Evolutionary conservation across 768 basidiomycete genomes (phyloP).

Genomic region (Nidularia sp.): DNA sequence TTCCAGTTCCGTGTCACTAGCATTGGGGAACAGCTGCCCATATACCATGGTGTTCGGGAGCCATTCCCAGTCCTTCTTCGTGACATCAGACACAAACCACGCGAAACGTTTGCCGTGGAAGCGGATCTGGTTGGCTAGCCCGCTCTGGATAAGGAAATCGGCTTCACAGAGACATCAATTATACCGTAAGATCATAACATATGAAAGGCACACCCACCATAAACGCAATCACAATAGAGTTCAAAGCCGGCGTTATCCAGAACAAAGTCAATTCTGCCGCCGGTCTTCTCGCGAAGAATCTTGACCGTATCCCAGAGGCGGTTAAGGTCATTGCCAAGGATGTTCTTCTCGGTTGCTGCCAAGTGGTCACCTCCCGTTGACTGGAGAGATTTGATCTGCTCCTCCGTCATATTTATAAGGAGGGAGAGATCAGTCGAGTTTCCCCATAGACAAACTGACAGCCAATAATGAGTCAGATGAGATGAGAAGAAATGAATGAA

Average conservation of each 20-base stretch:
- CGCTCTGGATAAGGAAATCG: constrained; percentile 91
- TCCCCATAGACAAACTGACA: constrained; percentile 90
- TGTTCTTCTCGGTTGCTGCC: constrained; percentile 94
- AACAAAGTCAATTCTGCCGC: constrained; percentile 75
- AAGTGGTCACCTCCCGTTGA: constrained; percentile 95
- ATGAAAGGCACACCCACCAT: constrained; percentile 43
- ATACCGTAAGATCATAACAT: constrained; percentile 1
- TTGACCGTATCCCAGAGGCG: constrained; percentile 74
- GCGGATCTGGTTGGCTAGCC: constrained; percentile 76
- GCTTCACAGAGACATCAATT: constrained; percentile 34
- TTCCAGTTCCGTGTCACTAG: constrained; percentile 74
- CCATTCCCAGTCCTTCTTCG: constrained; percentile 94
- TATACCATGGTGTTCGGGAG: constrained; percentile 83
- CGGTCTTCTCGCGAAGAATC: constrained; percentile 62
- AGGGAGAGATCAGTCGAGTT: constrained; percentile 95
- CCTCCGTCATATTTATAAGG: constrained; percentile 96
- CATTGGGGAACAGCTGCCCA: constrained; percentile 88
- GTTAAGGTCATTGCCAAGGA: constrained; percentile 79
- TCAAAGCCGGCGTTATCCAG: constrained; percentile 90
- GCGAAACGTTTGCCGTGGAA: constrained; percentile 97
- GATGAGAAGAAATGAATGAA: not conserved
- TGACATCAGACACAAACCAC: constrained; percentile 94
- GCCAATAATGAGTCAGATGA: not conserved
- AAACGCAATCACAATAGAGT: constrained; percentile 83
- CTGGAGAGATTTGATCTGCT: constrained; percentile 94